A percentile compares a stretch with the other conserved stretches of the same genome.
Evolutionary conservation across 352 stramenopile species (phyloP).

Genomic region (Globisporangium barbulae): DNA sequence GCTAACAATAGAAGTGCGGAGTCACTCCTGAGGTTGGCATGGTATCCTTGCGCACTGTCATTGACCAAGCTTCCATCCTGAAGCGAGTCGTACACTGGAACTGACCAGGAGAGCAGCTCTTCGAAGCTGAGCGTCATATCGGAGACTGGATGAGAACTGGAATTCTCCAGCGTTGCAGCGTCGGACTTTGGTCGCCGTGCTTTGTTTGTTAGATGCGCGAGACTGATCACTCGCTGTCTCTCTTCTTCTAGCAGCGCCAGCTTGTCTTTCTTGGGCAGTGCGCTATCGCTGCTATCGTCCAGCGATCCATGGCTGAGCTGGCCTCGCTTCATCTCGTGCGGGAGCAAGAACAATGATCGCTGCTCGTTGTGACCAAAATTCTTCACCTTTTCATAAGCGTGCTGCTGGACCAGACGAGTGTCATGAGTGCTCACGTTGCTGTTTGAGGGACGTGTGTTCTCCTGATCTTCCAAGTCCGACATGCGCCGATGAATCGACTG

Average conservation of each 20-base stretch:
- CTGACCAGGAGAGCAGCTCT: conserved; percentile 6
- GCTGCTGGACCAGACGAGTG: not conserved
- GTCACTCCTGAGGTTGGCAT: not conserved
- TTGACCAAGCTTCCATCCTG: not conserved
- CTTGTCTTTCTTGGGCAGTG: conserved; percentile 4
- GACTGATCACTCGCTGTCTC: conserved; percentile 24
- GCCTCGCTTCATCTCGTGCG: conserved; percentile 10
- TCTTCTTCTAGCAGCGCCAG: conserved; percentile 29
- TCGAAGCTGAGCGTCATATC: conserved; percentile 1
- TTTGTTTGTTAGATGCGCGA: conserved; percentile 1
- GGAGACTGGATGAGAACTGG: not conserved
- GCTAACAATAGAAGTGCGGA: conserved; percentile 14
- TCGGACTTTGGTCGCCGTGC: not conserved
- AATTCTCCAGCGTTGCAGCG: not conserved
- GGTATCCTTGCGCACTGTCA: not conserved
- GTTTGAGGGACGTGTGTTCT: conserved; percentile 4
- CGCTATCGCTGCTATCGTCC: not conserved
- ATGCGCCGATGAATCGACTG: conserved; percentile 59
- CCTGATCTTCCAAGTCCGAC: conserved; percentile 23
- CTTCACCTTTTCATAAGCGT: not conserved
- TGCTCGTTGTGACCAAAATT: not conserved
- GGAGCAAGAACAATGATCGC: conserved; percentile 4
- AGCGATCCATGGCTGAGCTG: not conserved
- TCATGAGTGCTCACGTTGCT: not conserved
- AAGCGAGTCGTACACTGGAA: not conserved